Evolutionary conservation across 129 eudicot genomes (phyloP).

Genomic region (Tagetes erecta): DNA sequence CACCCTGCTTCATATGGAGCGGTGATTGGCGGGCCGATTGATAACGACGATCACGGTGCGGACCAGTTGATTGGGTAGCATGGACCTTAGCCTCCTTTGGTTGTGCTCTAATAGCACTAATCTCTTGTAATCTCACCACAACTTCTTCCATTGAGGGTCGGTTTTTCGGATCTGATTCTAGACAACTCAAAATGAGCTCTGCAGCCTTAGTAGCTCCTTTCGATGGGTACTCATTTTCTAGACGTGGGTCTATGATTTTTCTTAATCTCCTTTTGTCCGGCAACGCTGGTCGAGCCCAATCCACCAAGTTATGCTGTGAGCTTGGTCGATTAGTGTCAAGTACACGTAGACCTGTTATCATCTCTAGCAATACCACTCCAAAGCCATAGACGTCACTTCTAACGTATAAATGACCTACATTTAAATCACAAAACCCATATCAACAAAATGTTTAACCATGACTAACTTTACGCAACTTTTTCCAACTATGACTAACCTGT

Average conservation of each 20-base stretch:
- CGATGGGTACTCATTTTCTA: constrained; percentile 53
- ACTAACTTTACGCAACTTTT: not conserved
- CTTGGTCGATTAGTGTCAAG: constrained; percentile 63
- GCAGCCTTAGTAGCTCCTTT: constrained; percentile 45
- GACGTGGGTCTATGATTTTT: constrained; percentile 66
- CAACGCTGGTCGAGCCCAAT: constrained; percentile 65
- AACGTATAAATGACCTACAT: constrained; percentile 76
- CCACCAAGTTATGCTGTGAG: constrained; percentile 62
- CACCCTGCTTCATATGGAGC: constrained; percentile 22
- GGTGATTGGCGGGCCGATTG: constrained; percentile 41
- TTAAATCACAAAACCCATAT: not conserved
- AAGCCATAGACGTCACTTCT: constrained; percentile 87
- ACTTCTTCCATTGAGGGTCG: constrained; percentile 66
- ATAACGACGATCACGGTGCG: constrained; percentile 27
- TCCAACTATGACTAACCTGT: constrained; percentile 49
- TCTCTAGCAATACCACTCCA: constrained; percentile 74
- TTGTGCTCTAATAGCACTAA: constrained; percentile 36
- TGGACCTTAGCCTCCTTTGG: constrained; percentile 40
- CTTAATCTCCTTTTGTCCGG: constrained; percentile 47
- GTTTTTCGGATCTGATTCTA: constrained; percentile 63
- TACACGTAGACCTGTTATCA: constrained; percentile 68
- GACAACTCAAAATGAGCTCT: constrained; percentile 57
- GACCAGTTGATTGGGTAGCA: not conserved
- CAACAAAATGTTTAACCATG: not conserved
- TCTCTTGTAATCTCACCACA: constrained; percentile 37